phyloP scores from a whole-genome alignment of 2,329 filamentous ascomycete genomes.

The Coniochaeta hoffmannii region DNA sequence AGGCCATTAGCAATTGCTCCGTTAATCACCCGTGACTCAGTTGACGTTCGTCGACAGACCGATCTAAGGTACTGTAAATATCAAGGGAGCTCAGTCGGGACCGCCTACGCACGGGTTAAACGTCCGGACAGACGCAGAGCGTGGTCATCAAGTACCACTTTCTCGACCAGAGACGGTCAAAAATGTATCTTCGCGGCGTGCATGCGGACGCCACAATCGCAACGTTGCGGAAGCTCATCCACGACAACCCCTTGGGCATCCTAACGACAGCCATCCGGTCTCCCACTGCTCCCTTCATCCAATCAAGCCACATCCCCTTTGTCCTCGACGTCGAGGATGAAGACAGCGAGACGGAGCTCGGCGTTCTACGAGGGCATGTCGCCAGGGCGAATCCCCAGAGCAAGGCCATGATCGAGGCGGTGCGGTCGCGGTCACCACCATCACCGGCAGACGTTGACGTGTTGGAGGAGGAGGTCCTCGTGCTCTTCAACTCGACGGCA shows the following conservation, averaged over 20 bases:
- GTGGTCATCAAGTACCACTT: too few species aligned
- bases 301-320: conserved; percentile 54
- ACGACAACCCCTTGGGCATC: conserved; percentile 52
- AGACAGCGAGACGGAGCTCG: conserved; percentile 28
- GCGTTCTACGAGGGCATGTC: conserved; percentile 52
- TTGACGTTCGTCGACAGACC: too few species aligned
- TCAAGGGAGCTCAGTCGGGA: too few species aligned
- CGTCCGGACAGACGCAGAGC: too few species aligned
- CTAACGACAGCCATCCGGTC: conserved; percentile 55
- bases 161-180: too few species aligned
- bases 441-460: conserved; percentile 14
- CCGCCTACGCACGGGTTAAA: too few species aligned
- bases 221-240: conserved; percentile 47
- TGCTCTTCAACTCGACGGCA: conserved; percentile 51
- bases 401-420: conserved; percentile 49
- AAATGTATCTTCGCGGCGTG: conserved; percentile 49
- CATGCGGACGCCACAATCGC: conserved; percentile 45
- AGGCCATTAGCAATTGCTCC: too few species aligned
- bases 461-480: conserved; percentile 47
- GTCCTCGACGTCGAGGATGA: conserved; percentile 43
- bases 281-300: conserved; percentile 38
- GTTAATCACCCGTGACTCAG: too few species aligned
- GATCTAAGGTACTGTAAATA: too few species aligned
- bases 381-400: conserved; percentile 56
- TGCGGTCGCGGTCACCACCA: conserved; percentile 11